These are phyloP conservation scores for Zizania latifolia DNA, from an alignment of 176 grass and related monocot species.

Conservation along the genomic window DNA sequence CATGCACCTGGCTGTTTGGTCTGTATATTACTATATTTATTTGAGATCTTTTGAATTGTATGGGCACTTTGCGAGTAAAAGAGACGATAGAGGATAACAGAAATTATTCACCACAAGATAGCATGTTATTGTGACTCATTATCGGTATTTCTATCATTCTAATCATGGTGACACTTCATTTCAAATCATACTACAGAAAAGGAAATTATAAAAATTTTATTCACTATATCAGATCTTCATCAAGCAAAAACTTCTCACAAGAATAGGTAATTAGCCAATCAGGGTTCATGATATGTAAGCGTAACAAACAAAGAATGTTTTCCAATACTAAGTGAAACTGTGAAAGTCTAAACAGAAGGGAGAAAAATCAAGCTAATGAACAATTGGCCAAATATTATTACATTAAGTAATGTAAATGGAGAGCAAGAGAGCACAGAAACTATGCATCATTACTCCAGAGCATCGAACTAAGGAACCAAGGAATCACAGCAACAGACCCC, in stretches of 20 bases:
- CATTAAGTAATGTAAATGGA: background rate
- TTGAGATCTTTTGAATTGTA: no score
- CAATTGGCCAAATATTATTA: background rate
- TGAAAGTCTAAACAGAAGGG: background rate
- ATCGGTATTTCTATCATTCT: background rate
- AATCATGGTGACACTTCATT: background rate
- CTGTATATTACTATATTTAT: no score
- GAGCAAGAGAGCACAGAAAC: background rate
- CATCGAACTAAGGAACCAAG: background rate
- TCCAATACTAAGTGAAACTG: background rate
- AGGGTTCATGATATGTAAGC: background rate
- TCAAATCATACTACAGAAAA: no score
- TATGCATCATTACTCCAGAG: background rate
- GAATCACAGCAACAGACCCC: background rate
- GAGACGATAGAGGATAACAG: no score
- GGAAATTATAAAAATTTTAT: background rate
- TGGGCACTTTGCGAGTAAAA: no score
- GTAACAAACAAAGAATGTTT: background rate
- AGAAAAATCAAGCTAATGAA: background rate
- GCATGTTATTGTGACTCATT: background rate
- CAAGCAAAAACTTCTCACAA: background rate
- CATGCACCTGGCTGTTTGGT: no score
- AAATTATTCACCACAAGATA: background rate
- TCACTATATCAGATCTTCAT: background rate
- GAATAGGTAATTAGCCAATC: no score